These are phyloP conservation scores for Cercophora sp. DNA, from an alignment of 495 filamentous ascomycete genomes.

Conservation along the genomic window DNA sequence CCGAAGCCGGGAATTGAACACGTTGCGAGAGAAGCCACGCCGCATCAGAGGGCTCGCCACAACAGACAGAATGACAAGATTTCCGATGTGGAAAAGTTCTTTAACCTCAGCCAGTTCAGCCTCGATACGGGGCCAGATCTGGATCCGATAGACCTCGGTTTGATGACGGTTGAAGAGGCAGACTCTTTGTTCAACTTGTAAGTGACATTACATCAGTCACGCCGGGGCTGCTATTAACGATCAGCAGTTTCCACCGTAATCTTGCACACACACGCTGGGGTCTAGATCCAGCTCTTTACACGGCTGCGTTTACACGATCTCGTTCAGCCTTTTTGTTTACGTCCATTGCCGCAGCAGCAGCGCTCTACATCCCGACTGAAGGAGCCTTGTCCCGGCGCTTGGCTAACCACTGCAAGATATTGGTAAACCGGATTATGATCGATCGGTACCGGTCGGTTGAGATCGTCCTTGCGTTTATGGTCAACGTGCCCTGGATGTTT, in stretches of 20 bases:
- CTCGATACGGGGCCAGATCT: slow-evolving; percentile 58
- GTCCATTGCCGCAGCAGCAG: slow-evolving; percentile 60
- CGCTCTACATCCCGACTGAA: slow-evolving; percentile 60
- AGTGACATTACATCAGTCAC: slow-evolving; percentile 10
- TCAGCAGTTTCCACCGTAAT: slow-evolving; percentile 59
- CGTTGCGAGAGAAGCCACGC: slow-evolving; percentile 15
- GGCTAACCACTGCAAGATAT: slow-evolving; percentile 57
- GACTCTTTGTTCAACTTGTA: slow-evolving; percentile 62
- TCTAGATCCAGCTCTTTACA: slow-evolving; percentile 62
- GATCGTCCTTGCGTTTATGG: slow-evolving; percentile 70
- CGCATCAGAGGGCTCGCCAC: slow-evolving; percentile 22
- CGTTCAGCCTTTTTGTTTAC: slow-evolving; percentile 69
- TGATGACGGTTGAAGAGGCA: slow-evolving; percentile 59
- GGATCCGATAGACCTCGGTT: slow-evolving; percentile 64
- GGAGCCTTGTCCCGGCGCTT: slow-evolving; percentile 60
- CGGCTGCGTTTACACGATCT: slow-evolving; percentile 56
- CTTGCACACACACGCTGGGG: slow-evolving; percentile 74
- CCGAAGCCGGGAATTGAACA: slow-evolving; percentile 32
- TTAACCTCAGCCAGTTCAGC: slow-evolving; percentile 56
- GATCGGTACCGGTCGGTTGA: slow-evolving; percentile 63
- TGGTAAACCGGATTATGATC: slow-evolving; percentile 57
- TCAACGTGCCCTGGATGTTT: slow-evolving; percentile 75
- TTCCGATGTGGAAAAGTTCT: slow-evolving; percentile 49
- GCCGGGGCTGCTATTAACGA: not conserved
- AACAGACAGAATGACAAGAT: slow-evolving; percentile 26